Conservation (phyloP, 345 rosid genomes). For the Mercurialis annua region DNA sequence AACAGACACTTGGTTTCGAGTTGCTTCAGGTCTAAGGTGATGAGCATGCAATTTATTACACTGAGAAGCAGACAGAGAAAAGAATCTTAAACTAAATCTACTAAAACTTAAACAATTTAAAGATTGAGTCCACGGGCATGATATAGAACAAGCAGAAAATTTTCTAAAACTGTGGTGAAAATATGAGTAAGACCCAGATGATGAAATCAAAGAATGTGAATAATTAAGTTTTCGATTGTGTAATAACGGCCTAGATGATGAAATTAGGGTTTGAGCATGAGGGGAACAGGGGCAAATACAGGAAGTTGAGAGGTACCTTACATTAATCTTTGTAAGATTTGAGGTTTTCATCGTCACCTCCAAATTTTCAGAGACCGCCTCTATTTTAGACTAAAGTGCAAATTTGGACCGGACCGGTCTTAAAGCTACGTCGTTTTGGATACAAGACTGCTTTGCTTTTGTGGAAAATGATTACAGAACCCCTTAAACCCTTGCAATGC, state of each 20-base stretch:
- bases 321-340: not conserved
- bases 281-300: not conserved
- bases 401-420: no score
- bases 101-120: not conserved
- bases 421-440: no score
- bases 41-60: not conserved
- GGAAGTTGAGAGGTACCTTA: conserved; percentile 9
- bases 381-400: not conserved
- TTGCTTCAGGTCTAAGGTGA: conserved; percentile 3
- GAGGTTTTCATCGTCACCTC: not conserved
- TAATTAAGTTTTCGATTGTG: not conserved
- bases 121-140: not conserved
- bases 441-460: no score
- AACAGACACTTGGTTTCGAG: conserved; percentile 12
- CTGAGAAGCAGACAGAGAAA: not conserved
- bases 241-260: not conserved
- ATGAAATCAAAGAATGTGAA: not conserved
- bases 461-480: no score
- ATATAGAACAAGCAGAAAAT: not conserved
- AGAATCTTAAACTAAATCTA: conserved; percentile 3
- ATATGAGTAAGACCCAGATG: not conserved
- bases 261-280: not conserved
- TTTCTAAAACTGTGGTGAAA: not conserved
- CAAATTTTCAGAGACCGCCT: not conserved
- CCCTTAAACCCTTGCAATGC: no score